A percentile compares a stretch with the other conserved stretches of the same genome.
Conservation (phyloP, 2,329 filamentous ascomycete species). For the Calycina herbarum region DNA sequence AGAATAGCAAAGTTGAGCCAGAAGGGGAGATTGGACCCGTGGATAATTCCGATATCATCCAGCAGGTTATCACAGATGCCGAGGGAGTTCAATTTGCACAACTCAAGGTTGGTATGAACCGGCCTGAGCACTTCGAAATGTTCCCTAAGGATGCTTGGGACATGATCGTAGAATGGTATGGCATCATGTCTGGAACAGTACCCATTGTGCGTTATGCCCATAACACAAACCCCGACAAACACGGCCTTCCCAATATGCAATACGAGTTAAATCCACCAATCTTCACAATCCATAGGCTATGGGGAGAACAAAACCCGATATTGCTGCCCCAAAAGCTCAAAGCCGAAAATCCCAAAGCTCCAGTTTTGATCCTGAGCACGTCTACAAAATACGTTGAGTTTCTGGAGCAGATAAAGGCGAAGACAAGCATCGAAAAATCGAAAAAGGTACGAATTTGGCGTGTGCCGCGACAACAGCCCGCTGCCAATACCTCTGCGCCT, state of each 20-base stretch:
- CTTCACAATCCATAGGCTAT: constrained; percentile 80
- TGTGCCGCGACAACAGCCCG: constrained; percentile 31
- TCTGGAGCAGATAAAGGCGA: constrained; percentile 69
- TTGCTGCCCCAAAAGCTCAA: constrained; percentile 59
- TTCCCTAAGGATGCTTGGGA: constrained; percentile 82
- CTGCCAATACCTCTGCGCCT: constrained; percentile 37
- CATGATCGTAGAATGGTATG: constrained; percentile 79
- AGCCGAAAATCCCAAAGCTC: constrained; percentile 60
- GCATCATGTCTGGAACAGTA: constrained; percentile 65
- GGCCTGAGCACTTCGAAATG: constrained; percentile 69
- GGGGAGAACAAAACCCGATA: constrained; percentile 57
- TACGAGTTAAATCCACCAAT: constrained; percentile 85
- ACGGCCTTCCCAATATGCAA: constrained; percentile 63
- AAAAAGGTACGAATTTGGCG: constrained; percentile 69
- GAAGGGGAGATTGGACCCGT: constrained; percentile 69
- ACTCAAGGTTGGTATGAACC: constrained; percentile 65
- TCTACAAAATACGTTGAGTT: constrained; percentile 73
- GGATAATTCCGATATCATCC: constrained; percentile 82
- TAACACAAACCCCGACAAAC: constrained; percentile 65
- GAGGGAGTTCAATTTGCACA: constrained; percentile 63
- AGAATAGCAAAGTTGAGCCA: constrained; percentile 58
- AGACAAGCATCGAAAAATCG: constrained; percentile 63
- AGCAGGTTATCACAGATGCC: constrained; percentile 56
- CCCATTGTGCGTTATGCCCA: constrained; percentile 76
- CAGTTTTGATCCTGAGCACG: constrained; percentile 69